Evolutionary conservation across 164 flowering plant species (phyloP), one percentile per base, ranked within the genome.

Genomic region (Annona cherimola): DNA sequence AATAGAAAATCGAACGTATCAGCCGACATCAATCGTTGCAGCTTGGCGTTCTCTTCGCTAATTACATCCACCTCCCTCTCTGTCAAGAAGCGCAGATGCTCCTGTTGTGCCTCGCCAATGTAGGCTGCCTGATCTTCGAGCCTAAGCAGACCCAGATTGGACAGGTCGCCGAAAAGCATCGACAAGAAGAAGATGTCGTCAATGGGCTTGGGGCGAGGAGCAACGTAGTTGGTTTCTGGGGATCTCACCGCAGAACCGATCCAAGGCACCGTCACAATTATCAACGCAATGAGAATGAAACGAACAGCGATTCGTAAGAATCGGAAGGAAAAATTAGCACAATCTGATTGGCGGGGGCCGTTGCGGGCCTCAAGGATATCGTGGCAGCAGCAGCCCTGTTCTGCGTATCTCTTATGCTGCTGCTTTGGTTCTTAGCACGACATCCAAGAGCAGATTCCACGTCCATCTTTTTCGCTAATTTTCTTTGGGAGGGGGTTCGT

Each of bases 141-240:
- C 69, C 77, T 83, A 11, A 86, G 18, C 0, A 88, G 76, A 26
- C 93, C 93, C 70, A 87, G 86, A 12, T 82, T 78, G 1, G 64
- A 54, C 68, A 93, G 75, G 73, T 91, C 95, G 3, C 44, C 84
- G 73, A 90, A 77, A 11, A 93, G 67, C 60, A 71, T 12, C 0
- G 79, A 74, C 76, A 85, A 12, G 61, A 50, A 72, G 14, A 69
- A 16, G 2, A 63, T 65, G 1, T 61, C 46, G 18, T 77, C 70
- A 18, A 68, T 5, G 57, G 45, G 61, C 67, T 2, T 64, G 0
- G 42, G 11, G 14, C 12, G 1, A 14, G 40, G 1, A 4, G 44
- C 43, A 41, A 41, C 14, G 42, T 39, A 63, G 4, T 3, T 41
- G 7, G 66, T 12, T 4, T 41, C 16, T 2, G 70, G 4, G 18